Evolutionary conservation across 148 eudicot genomes (phyloP).

Genomic region (Persicaria maculosa): DNA sequence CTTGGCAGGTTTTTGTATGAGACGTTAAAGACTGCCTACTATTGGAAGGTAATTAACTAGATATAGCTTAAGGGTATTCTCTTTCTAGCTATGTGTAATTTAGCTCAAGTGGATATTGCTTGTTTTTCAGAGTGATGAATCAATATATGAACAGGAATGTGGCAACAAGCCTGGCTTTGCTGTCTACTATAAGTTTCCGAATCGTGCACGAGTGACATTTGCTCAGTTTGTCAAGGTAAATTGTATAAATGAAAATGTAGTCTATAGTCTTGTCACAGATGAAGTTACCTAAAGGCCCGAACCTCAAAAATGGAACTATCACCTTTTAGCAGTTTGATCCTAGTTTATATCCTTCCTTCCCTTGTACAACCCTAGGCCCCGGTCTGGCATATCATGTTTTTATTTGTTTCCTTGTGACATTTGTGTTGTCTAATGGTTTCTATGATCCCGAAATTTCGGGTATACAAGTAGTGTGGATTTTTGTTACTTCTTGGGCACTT

Average conservation of each 20-base stretch:
- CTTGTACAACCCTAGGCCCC: too few species aligned
- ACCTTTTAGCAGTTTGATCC: not conserved
- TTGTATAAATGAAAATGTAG: not conserved
- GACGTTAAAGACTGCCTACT: slow-evolving; percentile 82
- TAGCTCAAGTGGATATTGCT: slow-evolving; percentile 7
- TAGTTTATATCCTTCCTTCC: not conserved
- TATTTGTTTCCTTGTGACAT: not conserved
- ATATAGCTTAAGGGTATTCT: slow-evolving; percentile 4
- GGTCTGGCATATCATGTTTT: not conserved
- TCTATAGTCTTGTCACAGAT: too few species aligned
- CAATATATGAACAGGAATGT: slow-evolving; percentile 90
- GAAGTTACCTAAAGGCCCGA: too few species aligned
- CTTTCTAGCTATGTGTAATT: not conserved
- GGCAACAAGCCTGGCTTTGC: slow-evolving; percentile 99
- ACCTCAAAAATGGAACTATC: not conserved
- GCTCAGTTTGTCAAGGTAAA: slow-evolving; percentile 91
- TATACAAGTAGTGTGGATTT: not conserved
- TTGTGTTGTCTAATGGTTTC: not conserved
- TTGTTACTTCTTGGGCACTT: not conserved
- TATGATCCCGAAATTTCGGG: not conserved
- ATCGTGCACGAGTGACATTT: slow-evolving; percentile 91
- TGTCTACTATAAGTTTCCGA: slow-evolving; percentile 86
- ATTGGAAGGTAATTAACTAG: slow-evolving; percentile 70
- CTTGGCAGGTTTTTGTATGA: slow-evolving; percentile 88
- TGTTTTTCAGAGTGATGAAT: slow-evolving; percentile 74